A percentile compares a stretch with the other conserved stretches of the same genome.
phyloP scores from a whole-genome alignment of 257 asterid genomes.

The Solanum sitiens region DNA sequence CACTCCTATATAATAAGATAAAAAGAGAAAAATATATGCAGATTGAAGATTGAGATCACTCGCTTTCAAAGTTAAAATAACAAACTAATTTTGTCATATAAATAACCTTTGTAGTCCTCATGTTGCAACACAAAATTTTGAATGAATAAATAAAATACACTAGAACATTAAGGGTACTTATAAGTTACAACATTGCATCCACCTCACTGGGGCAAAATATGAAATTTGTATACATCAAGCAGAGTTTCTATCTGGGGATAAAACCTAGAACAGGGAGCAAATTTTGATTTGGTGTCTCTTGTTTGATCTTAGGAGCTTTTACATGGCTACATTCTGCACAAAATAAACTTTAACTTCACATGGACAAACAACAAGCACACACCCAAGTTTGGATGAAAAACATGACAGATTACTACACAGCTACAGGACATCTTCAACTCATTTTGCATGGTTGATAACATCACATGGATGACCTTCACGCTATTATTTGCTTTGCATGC shows the following conservation, averaged over 20 bases:
- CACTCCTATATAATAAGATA: neutral
- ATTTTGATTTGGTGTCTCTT: neutral
- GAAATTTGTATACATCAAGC: neutral
- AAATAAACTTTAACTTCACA: neutral
- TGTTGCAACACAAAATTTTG: neutral
- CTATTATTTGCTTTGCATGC: neutral
- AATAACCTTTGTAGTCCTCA: neutral
- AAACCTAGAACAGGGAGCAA: neutral
- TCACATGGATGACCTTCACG: neutral
- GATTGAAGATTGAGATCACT: neutral
- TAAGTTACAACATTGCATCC: conserved; percentile 1
- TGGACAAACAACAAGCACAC: neutral
- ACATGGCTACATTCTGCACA: neutral
- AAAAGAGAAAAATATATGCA: too few species aligned
- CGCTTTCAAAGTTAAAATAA: neutral
- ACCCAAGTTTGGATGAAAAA: neutral
- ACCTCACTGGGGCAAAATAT: neutral
- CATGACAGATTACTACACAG: neutral
- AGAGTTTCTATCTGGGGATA: neutral
- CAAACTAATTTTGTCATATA: neutral
- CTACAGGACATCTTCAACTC: neutral
- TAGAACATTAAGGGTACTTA: neutral
- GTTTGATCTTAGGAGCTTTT: neutral
- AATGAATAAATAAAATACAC: neutral
- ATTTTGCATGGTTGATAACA: neutral